phyloP scores from a whole-genome alignment of 2,329 filamentous ascomycete genomes.

The Colletotrichum plurivorum region DNA sequence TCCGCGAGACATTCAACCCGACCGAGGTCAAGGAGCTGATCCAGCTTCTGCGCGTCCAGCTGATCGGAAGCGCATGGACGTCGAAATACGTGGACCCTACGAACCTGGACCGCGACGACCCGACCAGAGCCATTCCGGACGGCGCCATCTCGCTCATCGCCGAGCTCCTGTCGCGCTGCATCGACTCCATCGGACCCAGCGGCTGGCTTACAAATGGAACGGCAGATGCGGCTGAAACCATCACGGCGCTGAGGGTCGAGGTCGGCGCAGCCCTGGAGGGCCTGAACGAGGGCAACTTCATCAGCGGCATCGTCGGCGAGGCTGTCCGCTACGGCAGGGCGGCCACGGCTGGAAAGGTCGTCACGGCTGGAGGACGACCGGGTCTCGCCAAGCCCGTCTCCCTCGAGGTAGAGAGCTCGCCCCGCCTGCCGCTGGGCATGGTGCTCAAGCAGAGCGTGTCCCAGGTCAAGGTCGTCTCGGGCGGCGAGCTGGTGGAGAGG shows the following conservation, averaged over 20 bases:
- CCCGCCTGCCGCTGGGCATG: slow-evolving; percentile 79
- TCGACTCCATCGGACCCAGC: slow-evolving; percentile 81
- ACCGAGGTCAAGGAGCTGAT: slow-evolving; percentile 81
- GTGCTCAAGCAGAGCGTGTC: slow-evolving; percentile 69
- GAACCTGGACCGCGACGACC: slow-evolving; percentile 58
- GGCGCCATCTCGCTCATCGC: slow-evolving; percentile 79
- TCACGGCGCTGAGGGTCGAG: slow-evolving; percentile 76
- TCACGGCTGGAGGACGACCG: slow-evolving; percentile 42
- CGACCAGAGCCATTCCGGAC: slow-evolving; percentile 67
- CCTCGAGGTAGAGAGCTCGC: slow-evolving; percentile 60
- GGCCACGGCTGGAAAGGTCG: slow-evolving; percentile 42
- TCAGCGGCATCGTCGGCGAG: slow-evolving; percentile 76
- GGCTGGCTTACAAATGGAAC: slow-evolving; percentile 79
- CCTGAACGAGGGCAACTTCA: slow-evolving; percentile 76
- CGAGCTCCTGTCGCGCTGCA: slow-evolving; percentile 78
- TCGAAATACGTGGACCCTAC: slow-evolving; percentile 76
- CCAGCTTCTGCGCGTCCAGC: slow-evolving; percentile 79
- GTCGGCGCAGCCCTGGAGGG: slow-evolving; percentile 80
- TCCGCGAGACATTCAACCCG: slow-evolving; percentile 74
- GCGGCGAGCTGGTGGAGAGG: slow-evolving; percentile 79
- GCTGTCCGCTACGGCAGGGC: slow-evolving; percentile 72
- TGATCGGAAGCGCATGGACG: slow-evolving; percentile 83
- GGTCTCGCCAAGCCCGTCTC: slow-evolving; percentile 57
- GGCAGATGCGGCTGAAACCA: slow-evolving; percentile 72
- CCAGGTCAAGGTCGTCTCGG: slow-evolving; percentile 72